A percentile compares a stretch with the other conserved stretches of the same genome.
Conservation (phyloP, 2,329 filamentous ascomycete species). For the Fusarium neocosmosporiellum region DNA sequence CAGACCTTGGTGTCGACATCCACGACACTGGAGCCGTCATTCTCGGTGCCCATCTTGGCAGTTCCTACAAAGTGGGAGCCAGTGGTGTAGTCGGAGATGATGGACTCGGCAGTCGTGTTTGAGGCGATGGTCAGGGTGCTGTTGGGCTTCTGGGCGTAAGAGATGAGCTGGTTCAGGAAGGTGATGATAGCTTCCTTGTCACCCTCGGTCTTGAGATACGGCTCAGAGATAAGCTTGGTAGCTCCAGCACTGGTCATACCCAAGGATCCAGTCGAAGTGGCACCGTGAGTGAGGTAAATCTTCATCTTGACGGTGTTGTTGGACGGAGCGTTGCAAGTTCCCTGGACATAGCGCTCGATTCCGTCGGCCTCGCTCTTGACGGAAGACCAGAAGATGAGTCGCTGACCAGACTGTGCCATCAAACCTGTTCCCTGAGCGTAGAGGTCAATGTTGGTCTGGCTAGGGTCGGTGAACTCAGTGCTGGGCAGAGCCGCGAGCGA, state of each 20-base stretch:
- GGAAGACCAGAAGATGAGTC: conserved; percentile 60
- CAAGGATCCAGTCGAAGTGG: conserved; percentile 59
- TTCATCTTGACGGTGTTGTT: conserved; percentile 58
- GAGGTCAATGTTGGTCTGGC: conserved; percentile 44
- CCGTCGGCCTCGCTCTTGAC: conserved; percentile 54
- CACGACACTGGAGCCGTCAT: conserved; percentile 68
- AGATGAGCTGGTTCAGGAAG: conserved; percentile 70
- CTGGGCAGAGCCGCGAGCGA: conserved; percentile 49
- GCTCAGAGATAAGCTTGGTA: conserved; percentile 55
- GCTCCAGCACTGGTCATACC: conserved; percentile 52
- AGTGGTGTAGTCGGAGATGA: conserved; percentile 65
- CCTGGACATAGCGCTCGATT: conserved; percentile 54
- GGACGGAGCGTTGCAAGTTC: conserved; percentile 57
- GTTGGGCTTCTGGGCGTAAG: conserved; percentile 70
- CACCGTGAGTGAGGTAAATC: conserved; percentile 63
- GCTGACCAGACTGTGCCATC: conserved; percentile 58
- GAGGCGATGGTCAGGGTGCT: conserved; percentile 63
- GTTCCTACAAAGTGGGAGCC: conserved; percentile 68
- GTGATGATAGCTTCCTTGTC: conserved; percentile 58
- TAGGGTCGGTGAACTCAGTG: conserved; percentile 41
- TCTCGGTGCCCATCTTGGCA: conserved; percentile 68
- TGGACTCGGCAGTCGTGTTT: conserved; percentile 57
- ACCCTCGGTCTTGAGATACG: conserved; percentile 49
- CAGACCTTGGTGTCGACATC: conserved; percentile 73
- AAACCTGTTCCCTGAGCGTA: conserved; percentile 53